phyloP scores from a whole-genome alignment of 2,329 filamentous ascomycete species.

The Curvularia hawaiiensis region DNA sequence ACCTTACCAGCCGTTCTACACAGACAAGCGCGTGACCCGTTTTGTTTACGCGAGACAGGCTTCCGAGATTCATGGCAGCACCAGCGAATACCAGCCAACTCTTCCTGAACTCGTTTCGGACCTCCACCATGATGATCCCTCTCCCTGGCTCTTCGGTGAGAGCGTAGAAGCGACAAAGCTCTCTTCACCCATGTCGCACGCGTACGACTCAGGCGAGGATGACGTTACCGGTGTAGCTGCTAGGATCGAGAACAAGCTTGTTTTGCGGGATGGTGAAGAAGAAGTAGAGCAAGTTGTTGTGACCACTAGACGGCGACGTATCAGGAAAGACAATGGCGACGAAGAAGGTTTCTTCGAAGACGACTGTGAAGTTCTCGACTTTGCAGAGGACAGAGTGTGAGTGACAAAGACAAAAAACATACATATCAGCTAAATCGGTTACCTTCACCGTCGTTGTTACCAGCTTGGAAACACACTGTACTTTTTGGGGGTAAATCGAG shows the following conservation, averaged over 20 bases:
- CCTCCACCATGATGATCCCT: constrained; percentile 43
- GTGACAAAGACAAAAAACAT: neutral
- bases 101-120: constrained; percentile 31
- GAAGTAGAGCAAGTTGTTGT: constrained; percentile 80
- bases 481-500: neutral
- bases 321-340: constrained; percentile 62
- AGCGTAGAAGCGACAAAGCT: constrained; percentile 55
- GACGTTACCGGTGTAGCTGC: constrained; percentile 57
- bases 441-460: neutral
- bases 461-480: neutral
- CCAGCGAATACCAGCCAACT: constrained; percentile 29
- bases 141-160: constrained; percentile 61
- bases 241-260: constrained; percentile 49
- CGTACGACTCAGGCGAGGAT: constrained; percentile 45
- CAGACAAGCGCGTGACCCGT: constrained; percentile 81
- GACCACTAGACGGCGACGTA: constrained; percentile 72
- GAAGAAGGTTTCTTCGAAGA: constrained; percentile 84
- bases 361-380: constrained; percentile 89
- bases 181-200: constrained; percentile 45
- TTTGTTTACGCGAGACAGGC: constrained; percentile 63
- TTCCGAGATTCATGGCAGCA: constrained; percentile 26
- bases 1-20: constrained; percentile 95
- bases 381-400: constrained; percentile 66
- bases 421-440: neutral
- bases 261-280: constrained; percentile 58